phyloP scores from a whole-genome alignment of 2,329 filamentous ascomycete species.

The Alternaria sp. region DNA sequence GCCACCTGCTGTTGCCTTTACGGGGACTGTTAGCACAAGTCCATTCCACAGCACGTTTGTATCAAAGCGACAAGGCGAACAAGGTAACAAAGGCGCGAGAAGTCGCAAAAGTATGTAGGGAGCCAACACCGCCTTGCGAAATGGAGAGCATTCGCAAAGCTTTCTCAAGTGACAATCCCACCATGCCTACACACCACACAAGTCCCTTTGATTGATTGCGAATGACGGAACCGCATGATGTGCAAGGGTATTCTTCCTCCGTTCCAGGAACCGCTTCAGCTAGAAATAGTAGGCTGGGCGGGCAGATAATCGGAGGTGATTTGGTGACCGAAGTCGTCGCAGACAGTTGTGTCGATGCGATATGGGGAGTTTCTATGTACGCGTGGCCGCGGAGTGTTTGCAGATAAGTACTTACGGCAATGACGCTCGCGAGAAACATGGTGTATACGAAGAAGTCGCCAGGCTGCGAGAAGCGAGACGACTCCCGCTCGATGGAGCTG shows the following conservation, averaged over 20 bases:
- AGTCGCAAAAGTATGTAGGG: conserved; percentile 64
- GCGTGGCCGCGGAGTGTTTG: not conserved
- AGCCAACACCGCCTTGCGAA: conserved; percentile 66
- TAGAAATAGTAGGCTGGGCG: conserved; percentile 56
- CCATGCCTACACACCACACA: conserved; percentile 60
- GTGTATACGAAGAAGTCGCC: conserved; percentile 85
- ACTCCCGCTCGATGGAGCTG: conserved; percentile 75
- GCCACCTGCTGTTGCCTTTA: conserved; percentile 62
- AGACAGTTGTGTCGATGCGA: conserved; percentile 31
- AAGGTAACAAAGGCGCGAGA: conserved; percentile 10
- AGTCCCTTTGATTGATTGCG: conserved; percentile 57
- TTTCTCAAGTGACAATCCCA: conserved; percentile 63
- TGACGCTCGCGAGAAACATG: conserved; percentile 73
- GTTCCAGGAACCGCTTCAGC: conserved; percentile 65
- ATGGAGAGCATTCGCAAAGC: conserved; percentile 63
- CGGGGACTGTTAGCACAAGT: conserved; percentile 41
- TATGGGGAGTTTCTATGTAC: conserved; percentile 10
- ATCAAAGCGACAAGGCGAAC: not conserved
- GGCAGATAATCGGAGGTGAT: conserved; percentile 68
- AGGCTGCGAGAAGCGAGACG: conserved; percentile 74
- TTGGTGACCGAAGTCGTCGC: conserved; percentile 22
- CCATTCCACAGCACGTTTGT: conserved; percentile 11
- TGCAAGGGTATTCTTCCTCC: conserved; percentile 63
- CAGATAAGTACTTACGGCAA: conserved; percentile 72
- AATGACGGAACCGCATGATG: conserved; percentile 59